Evolutionary conservation across 352 stramenopile species (phyloP).

Genomic region (Phytophthora vignae): DNA sequence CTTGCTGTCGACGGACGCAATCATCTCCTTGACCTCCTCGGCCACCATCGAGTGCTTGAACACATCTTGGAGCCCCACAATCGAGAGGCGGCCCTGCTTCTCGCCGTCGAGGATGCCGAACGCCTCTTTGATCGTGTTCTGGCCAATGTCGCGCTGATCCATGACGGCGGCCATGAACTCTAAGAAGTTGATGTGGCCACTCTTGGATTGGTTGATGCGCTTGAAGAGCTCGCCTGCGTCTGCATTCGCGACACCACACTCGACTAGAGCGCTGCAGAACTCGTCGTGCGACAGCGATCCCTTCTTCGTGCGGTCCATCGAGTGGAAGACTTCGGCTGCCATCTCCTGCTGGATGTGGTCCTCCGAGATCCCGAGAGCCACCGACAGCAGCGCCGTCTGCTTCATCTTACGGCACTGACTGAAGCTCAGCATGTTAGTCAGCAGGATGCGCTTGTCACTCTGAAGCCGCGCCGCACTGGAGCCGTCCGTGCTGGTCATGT

Average conservation of each 20-base stretch:
- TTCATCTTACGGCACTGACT: slow-evolving; percentile 81
- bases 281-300: slow-evolving; percentile 92
- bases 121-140: slow-evolving; percentile 93
- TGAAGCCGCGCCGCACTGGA: slow-evolving; percentile 42
- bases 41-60: slow-evolving; percentile 90
- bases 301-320: slow-evolving; percentile 86
- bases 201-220: slow-evolving; percentile 85
- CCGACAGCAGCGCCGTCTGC: slow-evolving; percentile 74
- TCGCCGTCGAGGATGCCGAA: slow-evolving; percentile 92
- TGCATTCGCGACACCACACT: slow-evolving; percentile 79
- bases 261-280: slow-evolving; percentile 93
- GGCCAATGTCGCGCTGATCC: slow-evolving; percentile 87
- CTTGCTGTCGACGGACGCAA: slow-evolving; percentile 87
- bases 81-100: slow-evolving; percentile 91
- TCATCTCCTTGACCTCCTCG: slow-evolving; percentile 92
- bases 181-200: slow-evolving; percentile 92
- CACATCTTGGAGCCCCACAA: slow-evolving; percentile 88
- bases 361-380: slow-evolving; percentile 77
- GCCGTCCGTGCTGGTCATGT: slow-evolving; percentile 19
- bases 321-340: slow-evolving; percentile 86
- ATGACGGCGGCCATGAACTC: slow-evolving; percentile 97
- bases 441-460: slow-evolving; percentile 68
- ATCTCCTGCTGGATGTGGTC: slow-evolving; percentile 80
- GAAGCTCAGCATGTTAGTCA: slow-evolving; percentile 85
- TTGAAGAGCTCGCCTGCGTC: slow-evolving; percentile 83